phyloP scores from a whole-genome alignment of 495 filamentous ascomycete genomes.

The Podospora fimiseda region DNA sequence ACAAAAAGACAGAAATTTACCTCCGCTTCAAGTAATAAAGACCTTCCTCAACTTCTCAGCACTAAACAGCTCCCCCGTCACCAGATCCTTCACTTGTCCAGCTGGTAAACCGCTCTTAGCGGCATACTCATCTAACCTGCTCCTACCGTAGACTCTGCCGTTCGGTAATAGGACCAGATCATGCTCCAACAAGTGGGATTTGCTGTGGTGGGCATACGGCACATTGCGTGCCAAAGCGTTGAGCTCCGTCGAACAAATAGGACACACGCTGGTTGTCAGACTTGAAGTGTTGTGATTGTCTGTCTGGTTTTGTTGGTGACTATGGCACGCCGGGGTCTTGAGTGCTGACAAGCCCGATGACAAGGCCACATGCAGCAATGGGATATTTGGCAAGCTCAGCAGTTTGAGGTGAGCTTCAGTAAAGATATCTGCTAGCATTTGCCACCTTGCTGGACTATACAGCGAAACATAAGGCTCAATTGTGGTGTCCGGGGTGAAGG shows the following conservation, averaged over 20 bases:
- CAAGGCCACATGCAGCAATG: conserved; percentile 86
- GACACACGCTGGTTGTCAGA: conserved; percentile 57
- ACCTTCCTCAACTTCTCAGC: conserved; percentile 71
- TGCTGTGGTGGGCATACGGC: conserved; percentile 89
- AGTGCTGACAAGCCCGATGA: conserved; percentile 88
- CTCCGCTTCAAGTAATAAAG: conserved; percentile 53
- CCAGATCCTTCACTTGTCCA: conserved; percentile 74
- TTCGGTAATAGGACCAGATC: conserved; percentile 87
- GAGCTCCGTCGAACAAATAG: conserved; percentile 90
- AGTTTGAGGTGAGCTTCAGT: conserved; percentile 80
- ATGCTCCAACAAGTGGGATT: conserved; percentile 74
- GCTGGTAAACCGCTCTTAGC: conserved; percentile 59
- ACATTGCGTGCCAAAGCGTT: conserved; percentile 84
- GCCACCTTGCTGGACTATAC: conserved; percentile 69
- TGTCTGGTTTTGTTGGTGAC: conserved; percentile 32
- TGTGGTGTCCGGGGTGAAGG: conserved; percentile 56
- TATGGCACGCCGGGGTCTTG: conserved; percentile 93
- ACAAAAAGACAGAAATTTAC: too few species aligned
- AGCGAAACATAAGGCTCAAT: conserved; percentile 43
- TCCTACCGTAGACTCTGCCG: conserved; percentile 73
- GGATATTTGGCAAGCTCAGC: conserved; percentile 71
- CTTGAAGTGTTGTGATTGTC: conserved; percentile 25
- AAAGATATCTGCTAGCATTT: conserved; percentile 72
- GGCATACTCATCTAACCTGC: conserved; percentile 67
- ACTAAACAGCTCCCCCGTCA: conserved; percentile 61